phyloP scores from a whole-genome alignment of 192 early-diverging fungal genomes.

The Backusella westeae region DNA sequence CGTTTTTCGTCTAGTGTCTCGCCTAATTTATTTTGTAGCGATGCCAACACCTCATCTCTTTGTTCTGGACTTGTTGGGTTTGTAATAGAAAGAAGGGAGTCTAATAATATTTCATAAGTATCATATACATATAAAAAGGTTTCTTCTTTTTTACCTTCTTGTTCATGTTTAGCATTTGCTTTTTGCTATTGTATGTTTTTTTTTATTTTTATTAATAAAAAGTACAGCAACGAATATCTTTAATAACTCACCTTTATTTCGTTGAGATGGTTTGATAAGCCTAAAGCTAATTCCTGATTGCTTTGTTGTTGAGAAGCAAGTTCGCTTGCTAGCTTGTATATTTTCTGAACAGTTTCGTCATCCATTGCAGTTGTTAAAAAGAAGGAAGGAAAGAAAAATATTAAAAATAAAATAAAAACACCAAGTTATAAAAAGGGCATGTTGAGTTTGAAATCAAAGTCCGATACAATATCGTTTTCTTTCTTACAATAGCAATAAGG shows the following conservation, averaged over 20 bases:
- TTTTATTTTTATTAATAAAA: background rate
- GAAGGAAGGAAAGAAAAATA: background rate
- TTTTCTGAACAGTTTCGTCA: constrained; percentile 42
- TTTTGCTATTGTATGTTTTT: constrained; percentile 9
- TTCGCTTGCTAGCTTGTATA: constrained; percentile 49
- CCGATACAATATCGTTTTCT: too few species aligned
- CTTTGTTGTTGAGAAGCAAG: constrained; percentile 41
- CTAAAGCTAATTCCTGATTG: constrained; percentile 38
- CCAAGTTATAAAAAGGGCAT: background rate
- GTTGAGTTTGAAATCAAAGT: too few species aligned
- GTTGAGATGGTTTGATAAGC: constrained; percentile 37
- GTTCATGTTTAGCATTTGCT: background rate
- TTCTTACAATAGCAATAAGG: too few species aligned
- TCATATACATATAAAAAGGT: background rate
- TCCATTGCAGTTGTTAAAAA: constrained; percentile 25
- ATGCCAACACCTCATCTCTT: constrained; percentile 15
- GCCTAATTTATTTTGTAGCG: background rate
- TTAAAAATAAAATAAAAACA: background rate
- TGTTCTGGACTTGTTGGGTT: background rate
- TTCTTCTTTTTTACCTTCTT: constrained; percentile 9
- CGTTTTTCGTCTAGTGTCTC: constrained; percentile 1
- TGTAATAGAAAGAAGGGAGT: background rate
- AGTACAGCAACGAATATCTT: background rate
- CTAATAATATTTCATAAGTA: background rate
- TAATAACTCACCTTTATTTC: constrained; percentile 36